These are phyloP conservation scores for Sporodiniella umbellata DNA, from an alignment of 371 early-diverging fungal genomes.

Conservation along the genomic window DNA sequence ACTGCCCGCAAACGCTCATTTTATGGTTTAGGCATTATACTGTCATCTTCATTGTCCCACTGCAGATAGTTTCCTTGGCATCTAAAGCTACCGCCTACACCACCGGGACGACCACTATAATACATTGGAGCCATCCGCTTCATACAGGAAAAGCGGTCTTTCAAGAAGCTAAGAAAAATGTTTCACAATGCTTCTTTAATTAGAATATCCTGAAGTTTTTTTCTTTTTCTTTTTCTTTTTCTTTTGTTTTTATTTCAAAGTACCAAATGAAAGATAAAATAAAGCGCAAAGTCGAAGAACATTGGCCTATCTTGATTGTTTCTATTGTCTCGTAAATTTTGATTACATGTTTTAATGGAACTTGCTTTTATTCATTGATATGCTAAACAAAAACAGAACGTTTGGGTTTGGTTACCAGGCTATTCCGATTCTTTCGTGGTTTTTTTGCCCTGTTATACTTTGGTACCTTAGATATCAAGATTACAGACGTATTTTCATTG, in stretches of 20 bases:
- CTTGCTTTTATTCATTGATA: too few species aligned
- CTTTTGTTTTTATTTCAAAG: not conserved
- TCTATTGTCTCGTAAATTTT: not conserved
- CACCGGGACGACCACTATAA: too few species aligned
- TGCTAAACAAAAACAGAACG: too few species aligned
- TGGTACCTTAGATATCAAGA: not conserved
- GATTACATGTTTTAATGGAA: too few species aligned
- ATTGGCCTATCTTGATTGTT: not conserved
- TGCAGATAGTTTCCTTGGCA: too few species aligned
- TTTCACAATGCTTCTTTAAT: not conserved
- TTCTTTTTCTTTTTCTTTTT: not conserved
- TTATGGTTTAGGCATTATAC: too few species aligned
- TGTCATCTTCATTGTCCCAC: too few species aligned
- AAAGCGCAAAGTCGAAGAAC: not conserved
- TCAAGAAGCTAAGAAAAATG: too few species aligned
- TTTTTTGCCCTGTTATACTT: conserved; percentile 21
- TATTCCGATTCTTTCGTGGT: conserved; percentile 25
- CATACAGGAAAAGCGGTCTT: too few species aligned
- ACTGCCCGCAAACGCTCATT: too few species aligned
- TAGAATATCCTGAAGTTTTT: not conserved
- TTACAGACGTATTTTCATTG: conserved; percentile 21
- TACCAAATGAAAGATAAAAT: not conserved
- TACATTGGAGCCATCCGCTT: too few species aligned
- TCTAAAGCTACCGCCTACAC: too few species aligned
- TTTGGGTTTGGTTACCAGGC: conserved; percentile 37